Conservation (phyloP, 2,329 filamentous ascomycete genomes). For the Fusarium continuum region DNA sequence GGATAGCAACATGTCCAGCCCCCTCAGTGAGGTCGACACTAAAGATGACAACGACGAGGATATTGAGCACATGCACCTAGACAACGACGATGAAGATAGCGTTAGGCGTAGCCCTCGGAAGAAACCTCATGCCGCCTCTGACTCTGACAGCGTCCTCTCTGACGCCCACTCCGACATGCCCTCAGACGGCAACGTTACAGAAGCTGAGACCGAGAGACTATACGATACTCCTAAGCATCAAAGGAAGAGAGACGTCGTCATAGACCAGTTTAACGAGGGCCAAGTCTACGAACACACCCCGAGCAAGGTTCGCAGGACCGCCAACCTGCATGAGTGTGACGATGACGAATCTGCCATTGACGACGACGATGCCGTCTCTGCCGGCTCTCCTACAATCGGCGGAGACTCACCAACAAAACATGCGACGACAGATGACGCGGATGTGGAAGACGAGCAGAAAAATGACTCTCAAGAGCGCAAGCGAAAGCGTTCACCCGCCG, state of each 20-base stretch:
- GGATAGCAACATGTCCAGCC: conserved; percentile 83
- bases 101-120: conserved; percentile 43
- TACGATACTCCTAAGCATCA: conserved; percentile 83
- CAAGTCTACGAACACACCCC: conserved; percentile 72
- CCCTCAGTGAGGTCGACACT: conserved; percentile 91
- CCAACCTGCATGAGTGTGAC: conserved; percentile 48
- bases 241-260: conserved; percentile 68
- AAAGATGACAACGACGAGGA: conserved; percentile 76
- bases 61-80: conserved; percentile 65
- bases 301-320: conserved; percentile 74
- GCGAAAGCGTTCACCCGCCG: conserved; percentile 59
- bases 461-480: conserved; percentile 55
- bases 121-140: conserved; percentile 48
- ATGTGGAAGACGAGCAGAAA: conserved; percentile 45
- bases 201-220: conserved; percentile 93
- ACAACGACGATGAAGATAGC: conserved; percentile 49
- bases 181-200: conserved; percentile 69
- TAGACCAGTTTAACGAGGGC: conserved; percentile 64
- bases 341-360: conserved; percentile 54
- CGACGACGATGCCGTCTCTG: conserved; percentile 51
- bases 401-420: conserved; percentile 51
- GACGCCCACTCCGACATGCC: conserved; percentile 57
- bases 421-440: conserved; percentile 40
- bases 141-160: conserved; percentile 65
- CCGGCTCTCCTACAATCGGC: conserved; percentile 51